Conservation (phyloP, 164 flowering plant genomes). For the Tetracentron sinense region DNA sequence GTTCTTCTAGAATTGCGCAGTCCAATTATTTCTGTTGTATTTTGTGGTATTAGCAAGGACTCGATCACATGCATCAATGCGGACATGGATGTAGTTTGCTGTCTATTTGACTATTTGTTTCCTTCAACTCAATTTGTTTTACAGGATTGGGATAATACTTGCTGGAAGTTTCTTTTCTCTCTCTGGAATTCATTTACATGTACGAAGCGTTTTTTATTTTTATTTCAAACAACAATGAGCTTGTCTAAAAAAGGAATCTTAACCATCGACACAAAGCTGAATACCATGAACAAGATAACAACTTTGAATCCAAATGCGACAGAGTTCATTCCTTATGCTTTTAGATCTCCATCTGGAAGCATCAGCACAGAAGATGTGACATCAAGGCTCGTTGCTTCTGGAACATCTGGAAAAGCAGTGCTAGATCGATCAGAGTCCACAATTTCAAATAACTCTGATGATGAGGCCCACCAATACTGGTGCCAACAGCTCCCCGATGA, state of each 20-base stretch:
- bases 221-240: conserved; percentile 55
- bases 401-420: conserved; percentile 56
- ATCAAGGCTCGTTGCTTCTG: conserved; percentile 33
- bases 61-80: background rate
- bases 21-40: background rate
- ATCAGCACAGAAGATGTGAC: conserved; percentile 32
- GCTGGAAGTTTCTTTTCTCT: conserved; percentile 12
- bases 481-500: conserved; percentile 91
- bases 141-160: conserved; percentile 69
- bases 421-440: conserved; percentile 74
- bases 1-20: too few species aligned
- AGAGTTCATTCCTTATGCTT: conserved; percentile 80
- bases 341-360: conserved; percentile 52
- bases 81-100: background rate
- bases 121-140: conserved; percentile 10
- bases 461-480: conserved; percentile 90
- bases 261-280: conserved; percentile 39
- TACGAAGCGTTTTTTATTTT: conserved; percentile 8
- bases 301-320: conserved; percentile 92
- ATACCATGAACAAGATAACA: conserved; percentile 34
- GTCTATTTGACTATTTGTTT: conserved; percentile 1
- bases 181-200: conserved; percentile 11
- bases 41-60: background rate
- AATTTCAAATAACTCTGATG: conserved; percentile 77
- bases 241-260: conserved; percentile 51